Base-by-base conservation (phyloP, 169 alveolate species). In the Cryptosporidium xiaoi region DNA sequence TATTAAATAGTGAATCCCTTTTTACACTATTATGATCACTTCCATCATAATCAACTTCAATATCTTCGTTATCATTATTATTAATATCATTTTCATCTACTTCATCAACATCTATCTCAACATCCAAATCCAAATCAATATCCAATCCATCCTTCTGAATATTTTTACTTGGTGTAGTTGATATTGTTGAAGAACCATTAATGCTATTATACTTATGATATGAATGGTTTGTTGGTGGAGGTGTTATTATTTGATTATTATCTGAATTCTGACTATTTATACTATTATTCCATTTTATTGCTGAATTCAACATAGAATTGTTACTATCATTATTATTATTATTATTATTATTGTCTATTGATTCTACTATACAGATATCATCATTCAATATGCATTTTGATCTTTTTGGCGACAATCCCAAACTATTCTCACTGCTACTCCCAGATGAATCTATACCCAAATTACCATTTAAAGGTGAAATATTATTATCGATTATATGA, bases 321-420 rank as follows among this genome's bases (percentile, higher is more conserved):
- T 6, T 33, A 5, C 65, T 33, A 67, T 55, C 48, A 12, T 20
- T 33, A n/a, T 34, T 58, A 40, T 40, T 40, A 40, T 34, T 58
- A 40, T 40, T 40, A 40, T 40, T 40, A 40, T 40, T 40, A 1
- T 8, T 40, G 10, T 40, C 48, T 40, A 40, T 40, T 6, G 48
- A 40, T 40, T 40, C 48, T 40, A 40, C 4, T 8, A 40, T 40
- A 40, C 48, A 0, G 7, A 34, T 46, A 5, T 56, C 68, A 16
- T 71, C 69, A 10, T 58, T 44, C 27, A 33, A 33, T 46, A 71
- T 71, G 13, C 66, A 20, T 24, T 71, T 71, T 55, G 68, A 18
- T 62, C 84, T 71, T 40, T 71, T 71, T 34, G 84, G 84, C 2
- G 84, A 55, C 12, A 55, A 20, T 71, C 84, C 84, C 24, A 71